Base-by-base conservation (phyloP, 257 asterid species). In the Ilex aquifolium region DNA sequence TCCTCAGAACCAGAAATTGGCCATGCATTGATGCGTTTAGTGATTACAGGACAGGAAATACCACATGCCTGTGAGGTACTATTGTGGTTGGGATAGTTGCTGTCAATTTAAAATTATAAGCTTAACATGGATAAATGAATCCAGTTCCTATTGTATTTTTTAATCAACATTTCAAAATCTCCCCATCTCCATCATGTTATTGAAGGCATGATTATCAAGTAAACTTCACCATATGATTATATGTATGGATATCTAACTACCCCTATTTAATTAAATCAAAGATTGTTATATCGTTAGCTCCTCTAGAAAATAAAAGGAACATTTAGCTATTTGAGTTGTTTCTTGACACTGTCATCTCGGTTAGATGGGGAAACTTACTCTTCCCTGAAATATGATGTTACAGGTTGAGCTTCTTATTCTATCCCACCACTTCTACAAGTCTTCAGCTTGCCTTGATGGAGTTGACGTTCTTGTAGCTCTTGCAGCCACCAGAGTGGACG, bases 401-500 rank as follows among this genome's bases (percentile, higher is more conserved):
- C 89, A 93, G 99, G 99, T 93, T 74, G 99, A 93, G 77, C 99
- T 93, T 63, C 94, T 93, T 60, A 93, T 93, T 72, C 76, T 93
- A 57, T 87, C 99, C 76, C 99, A 93, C 82, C 99, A 93, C 78
- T 93, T 89, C 83, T 93, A 93, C 90, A 89, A 93, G 79, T 81
- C 85, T 74, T 93, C 99, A 40, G 76, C 96, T 12, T 90, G 99
- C 82, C 95, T 93, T 31, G 99, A 93, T 68, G 99, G 99, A 71
- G 99, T 93, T 53, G 99, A 93, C 72, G 99, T 93, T 78, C 99
- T 93, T 60, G 99, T 93, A 66, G 95, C 95, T 65, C 97, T 93
- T 72, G 96, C 99, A 68, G 95, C 95, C 57, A 90, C 95, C 42
- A 83, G 95, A 79, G 97, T 93, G 44, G 99, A 93, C 72, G 87